Evolutionary conservation across 805 yeast genomes (phyloP), one percentile per base, ranked within the genome.

Genomic region (Limtongia smithiae): DNA sequence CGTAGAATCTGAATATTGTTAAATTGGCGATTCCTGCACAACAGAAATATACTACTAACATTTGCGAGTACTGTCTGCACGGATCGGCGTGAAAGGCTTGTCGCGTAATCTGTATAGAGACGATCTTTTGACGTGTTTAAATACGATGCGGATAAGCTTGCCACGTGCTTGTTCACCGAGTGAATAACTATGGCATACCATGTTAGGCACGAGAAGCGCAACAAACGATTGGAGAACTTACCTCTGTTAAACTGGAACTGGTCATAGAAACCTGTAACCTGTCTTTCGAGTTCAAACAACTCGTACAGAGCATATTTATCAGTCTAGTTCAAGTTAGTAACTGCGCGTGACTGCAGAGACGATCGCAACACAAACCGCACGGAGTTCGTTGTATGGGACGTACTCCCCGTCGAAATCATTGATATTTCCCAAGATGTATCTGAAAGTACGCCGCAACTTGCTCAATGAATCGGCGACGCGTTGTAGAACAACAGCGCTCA

Each of bases 121-220:
- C 84, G 72, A 62, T 93, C 97, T 62, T 93, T 93, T 34, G 84
- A 78, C 25, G 86, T 75, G 62, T 88, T 95, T 66, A 93, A 89
- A 67, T 91, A 93, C 27, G 83, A 71, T 0, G 97, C 79, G 18
- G 96, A 88, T 48, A 90, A 72, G 18, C 80, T 82, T 20, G 78
- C 75, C 73, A 89, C 75, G 62, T 87, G 89, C 48, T 78, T 76
- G 57, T 83, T 82, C 9, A 89, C 60, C 4, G 76, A 77, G 50
- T 83, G 82, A 25, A 88, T 75, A 6, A 85, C 84, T 46, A 51
- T 5, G n/a, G n/a, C n/a, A n/a, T n/a, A n/a, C n/a, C n/a, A n/a
- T n/a, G n/a, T n/a, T n/a, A n/a, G n/a, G n/a, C n/a, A n/a, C n/a
- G n/a, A n/a, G n/a, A n/a, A n/a, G n/a, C n/a, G n/a, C n/a, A n/a